Evolutionary conservation across 768 basidiomycete species (phyloP).

Genomic region (Rubroboletus satanas): DNA sequence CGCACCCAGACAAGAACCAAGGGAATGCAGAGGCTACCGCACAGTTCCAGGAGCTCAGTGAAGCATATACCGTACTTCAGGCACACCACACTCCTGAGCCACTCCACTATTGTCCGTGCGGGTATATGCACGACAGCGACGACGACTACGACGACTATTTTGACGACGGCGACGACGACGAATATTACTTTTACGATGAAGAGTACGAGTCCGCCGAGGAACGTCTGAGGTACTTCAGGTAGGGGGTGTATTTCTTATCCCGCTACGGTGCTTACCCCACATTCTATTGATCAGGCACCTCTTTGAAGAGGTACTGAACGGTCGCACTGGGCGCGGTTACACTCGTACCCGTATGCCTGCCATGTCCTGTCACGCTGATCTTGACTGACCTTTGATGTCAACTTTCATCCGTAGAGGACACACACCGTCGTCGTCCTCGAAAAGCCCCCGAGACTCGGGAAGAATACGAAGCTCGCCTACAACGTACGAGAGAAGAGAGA

Average conservation of each 20-base stretch:
- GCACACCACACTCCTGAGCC: slow-evolving; percentile 44
- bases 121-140: slow-evolving; percentile 33
- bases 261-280: slow-evolving; percentile 3
- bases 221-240: slow-evolving; percentile 46
- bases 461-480: slow-evolving; percentile 50
- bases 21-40: slow-evolving; percentile 61
- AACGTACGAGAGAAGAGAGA: slow-evolving; percentile 49
- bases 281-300: slow-evolving; percentile 37
- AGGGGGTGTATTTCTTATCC: slow-evolving; percentile 8
- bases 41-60: slow-evolving; percentile 65
- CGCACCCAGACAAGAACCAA: slow-evolving; percentile 77
- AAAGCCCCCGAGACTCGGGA: slow-evolving; percentile 44
- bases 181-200: slow-evolving; percentile 29
- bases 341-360: slow-evolving; percentile 27
- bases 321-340: slow-evolving; percentile 30
- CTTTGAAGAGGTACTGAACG: slow-evolving; percentile 44
- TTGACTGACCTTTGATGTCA: slow-evolving; percentile 7
- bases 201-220: slow-evolving; percentile 34
- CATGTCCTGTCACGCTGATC: slow-evolving; percentile 9
- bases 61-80: slow-evolving; percentile 61
- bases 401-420: slow-evolving; percentile 13
- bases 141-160: slow-evolving; percentile 36
- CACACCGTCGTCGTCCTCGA: slow-evolving; percentile 15
- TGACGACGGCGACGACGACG: slow-evolving; percentile 23
- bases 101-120: slow-evolving; percentile 13